phyloP scores from a whole-genome alignment of 371 early-diverging fungal species.

The Encephalitozoon cuniculi region DNA sequence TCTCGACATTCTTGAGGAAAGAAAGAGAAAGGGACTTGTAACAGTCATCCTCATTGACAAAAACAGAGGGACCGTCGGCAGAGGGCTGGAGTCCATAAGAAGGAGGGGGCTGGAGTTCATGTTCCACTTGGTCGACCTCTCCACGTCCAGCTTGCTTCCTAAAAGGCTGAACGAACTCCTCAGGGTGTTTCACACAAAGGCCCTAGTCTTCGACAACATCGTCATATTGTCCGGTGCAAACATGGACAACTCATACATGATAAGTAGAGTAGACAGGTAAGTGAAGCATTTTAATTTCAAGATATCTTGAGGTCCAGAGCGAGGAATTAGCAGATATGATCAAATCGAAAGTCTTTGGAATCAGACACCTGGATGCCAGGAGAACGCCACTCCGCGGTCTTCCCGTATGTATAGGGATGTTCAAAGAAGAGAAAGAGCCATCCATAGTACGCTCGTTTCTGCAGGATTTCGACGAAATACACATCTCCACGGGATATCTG shows the following conservation, averaged over 20 bases:
- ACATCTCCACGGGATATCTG: slow-evolving; percentile 46
- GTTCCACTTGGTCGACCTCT: slow-evolving; percentile 1
- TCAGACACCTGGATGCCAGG: background rate
- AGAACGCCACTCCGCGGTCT: background rate
- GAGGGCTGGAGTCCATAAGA: background rate
- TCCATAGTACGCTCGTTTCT: slow-evolving; percentile 12
- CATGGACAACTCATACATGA: slow-evolving; percentile 40
- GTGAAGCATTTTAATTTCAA: background rate
- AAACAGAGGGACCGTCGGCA: background rate
- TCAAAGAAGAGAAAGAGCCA: slow-evolving; percentile 16
- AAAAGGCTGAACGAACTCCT: slow-evolving; percentile 26
- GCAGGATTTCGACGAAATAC: slow-evolving; percentile 7
- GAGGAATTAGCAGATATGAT: background rate
- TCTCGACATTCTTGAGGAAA: background rate
- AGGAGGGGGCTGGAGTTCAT: background rate
- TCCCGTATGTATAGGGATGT: background rate
- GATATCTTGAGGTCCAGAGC: slow-evolving; percentile 27
- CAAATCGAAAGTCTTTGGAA: background rate
- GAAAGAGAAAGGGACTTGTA: background rate
- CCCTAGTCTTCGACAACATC: slow-evolving; percentile 42
- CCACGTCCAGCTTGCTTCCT: background rate
- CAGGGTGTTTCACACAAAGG: slow-evolving; percentile 43
- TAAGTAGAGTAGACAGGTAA: slow-evolving; percentile 43
- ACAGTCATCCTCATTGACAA: slow-evolving; percentile 34
- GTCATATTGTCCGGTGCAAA: slow-evolving; percentile 50